These are phyloP conservation scores for Lasiodiplodia citricola DNA, from an alignment of 2,329 filamentous ascomycete species.

Conservation along the genomic window DNA sequence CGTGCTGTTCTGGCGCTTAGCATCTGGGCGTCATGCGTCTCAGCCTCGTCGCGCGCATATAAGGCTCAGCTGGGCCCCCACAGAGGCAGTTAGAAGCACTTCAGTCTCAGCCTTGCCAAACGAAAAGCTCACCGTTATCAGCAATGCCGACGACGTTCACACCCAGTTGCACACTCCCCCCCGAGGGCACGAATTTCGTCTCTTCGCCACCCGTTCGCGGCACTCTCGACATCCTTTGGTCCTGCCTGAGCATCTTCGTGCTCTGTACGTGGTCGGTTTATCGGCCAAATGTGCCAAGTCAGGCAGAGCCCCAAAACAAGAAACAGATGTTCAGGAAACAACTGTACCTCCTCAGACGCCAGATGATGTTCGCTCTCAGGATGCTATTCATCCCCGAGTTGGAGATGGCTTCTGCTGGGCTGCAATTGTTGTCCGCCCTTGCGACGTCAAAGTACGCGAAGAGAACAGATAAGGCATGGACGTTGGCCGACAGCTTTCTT, in stretches of 20 bases:
- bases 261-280: not conserved
- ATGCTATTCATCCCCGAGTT: not conserved
- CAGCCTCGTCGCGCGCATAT: not conserved
- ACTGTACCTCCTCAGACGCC: not conserved
- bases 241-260: slow-evolving; percentile 1
- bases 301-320: not conserved
- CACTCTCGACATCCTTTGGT: not conserved
- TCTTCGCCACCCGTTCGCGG: not conserved
- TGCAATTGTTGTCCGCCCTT: not conserved
- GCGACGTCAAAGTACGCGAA: not conserved
- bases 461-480: not conserved
- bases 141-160: not conserved
- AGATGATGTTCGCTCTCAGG: not conserved
- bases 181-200: not conserved
- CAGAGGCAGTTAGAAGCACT: not conserved
- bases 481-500: not conserved
- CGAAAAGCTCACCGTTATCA: not conserved
- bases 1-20: not conserved
- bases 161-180: not conserved
- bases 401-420: not conserved
- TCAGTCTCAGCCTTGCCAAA: not conserved
- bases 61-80: not conserved
- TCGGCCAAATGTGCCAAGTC: not conserved
- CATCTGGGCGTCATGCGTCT: too few species aligned
- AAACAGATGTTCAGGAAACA: not conserved